A percentile compares a stretch with the other conserved stretches of the same genome.
These are phyloP conservation scores for Schizosaccharomyces pombe DNA, from an alignment of 805 yeast species.

Conservation along the genomic window DNA sequence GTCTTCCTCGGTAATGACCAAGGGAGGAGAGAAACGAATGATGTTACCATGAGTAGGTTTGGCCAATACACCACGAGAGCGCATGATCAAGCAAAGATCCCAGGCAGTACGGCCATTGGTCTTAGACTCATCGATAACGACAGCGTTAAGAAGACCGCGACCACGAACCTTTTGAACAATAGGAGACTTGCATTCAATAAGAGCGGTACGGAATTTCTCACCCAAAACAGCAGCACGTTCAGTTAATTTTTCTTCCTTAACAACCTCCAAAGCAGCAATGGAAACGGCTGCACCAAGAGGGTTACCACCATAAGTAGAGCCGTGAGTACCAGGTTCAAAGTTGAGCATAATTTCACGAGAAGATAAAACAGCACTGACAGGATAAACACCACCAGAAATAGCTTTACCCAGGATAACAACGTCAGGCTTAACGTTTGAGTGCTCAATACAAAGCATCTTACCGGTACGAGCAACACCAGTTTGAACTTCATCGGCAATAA, in stretches of 20 bases:
- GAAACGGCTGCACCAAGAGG: conserved; percentile 86
- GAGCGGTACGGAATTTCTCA: conserved; percentile 31
- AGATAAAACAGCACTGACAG: conserved; percentile 76
- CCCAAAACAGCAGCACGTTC: conserved; percentile 59
- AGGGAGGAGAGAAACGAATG: conserved; percentile 87
- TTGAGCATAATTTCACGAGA: conserved; percentile 76
- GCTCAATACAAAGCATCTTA: conserved; percentile 76
- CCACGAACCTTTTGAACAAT: conserved; percentile 47
- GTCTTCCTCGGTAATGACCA: conserved; percentile 75
- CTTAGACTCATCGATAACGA: conserved; percentile 66
- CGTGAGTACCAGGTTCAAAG: conserved; percentile 87
- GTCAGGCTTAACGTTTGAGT: conserved; percentile 68
- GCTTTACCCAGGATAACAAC: conserved; percentile 81
- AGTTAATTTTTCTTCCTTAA: conserved; percentile 63
- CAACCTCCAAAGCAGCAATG: conserved; percentile 77
- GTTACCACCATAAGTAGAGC: conserved; percentile 94
- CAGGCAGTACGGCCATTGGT: conserved; percentile 83
- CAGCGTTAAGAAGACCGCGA: conserved; percentile 66
- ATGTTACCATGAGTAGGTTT: conserved; percentile 93
- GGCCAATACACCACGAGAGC: conserved; percentile 70
- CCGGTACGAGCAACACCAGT: conserved; percentile 97
- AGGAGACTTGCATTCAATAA: conserved; percentile 20
- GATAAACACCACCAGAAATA: conserved; percentile 79
- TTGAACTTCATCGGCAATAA: conserved; percentile 91
- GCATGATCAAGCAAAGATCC: conserved; percentile 83